Base-by-base conservation (phyloP, 179 eudicot species). In the Silene coronaria region DNA sequence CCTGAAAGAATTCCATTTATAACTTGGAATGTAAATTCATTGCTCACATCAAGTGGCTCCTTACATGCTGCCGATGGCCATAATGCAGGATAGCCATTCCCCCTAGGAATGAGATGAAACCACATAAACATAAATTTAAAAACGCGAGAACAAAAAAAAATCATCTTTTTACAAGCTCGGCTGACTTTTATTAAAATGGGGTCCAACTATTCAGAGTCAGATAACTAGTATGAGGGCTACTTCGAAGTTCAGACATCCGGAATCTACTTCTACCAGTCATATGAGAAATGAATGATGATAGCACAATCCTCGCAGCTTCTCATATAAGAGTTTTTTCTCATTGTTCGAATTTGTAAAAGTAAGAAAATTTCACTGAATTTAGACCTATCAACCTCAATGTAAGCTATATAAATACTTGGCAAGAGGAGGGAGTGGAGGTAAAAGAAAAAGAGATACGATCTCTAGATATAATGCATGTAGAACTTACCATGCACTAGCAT, bases 31-130 rank as follows among this genome's bases (percentile, higher is more conserved):
- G 99, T 89, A 76, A 92, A 95, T 14, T 95, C 97, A 64, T 85
- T 92, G 85, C 97, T 92, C 82, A 92, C 95, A 85, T 95, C 99
- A 80, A 95, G 96, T 67, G 99, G 99, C 87, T 92, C 89, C 73
- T 51, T 84, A 81, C 99, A 95, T 28, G 76, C 67, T 64, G 71
- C 65, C 57, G 99, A 88, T 23, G 99, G 99, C 97, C 97, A 91
- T 13, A 95, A 68, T n/a, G 83, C 65, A 79, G 97, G 93, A 79
- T 92, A 92, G 62, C 96, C 99, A 46, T 38, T 27, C 45, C 97
- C 99, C 97, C 99, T 92, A 64, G 55, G 59, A 32, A 67, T 5
- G 62, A 45, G 34, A 51, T 12, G 27, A 66, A 71, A 17, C 57
- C 5, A 51, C 57, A 16, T 9, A 13, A 51, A 51, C 19, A 6